Evolutionary conservation across 768 basidiomycete genomes (phyloP).

Genomic region (Boletus tylopilopsis): DNA sequence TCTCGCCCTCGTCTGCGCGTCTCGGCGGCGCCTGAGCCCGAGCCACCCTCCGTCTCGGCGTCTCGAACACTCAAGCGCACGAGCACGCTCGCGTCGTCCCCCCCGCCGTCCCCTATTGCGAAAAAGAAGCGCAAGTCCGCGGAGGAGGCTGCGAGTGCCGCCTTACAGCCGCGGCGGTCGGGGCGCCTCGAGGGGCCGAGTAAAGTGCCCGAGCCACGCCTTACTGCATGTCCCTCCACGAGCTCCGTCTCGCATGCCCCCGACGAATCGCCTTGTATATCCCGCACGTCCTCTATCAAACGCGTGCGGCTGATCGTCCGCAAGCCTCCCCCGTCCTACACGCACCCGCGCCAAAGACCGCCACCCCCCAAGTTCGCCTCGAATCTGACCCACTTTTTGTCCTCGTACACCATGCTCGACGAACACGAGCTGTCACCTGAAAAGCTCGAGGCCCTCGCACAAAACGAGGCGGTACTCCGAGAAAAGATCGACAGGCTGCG

Average conservation of each 20-base stretch:
- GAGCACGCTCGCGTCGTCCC: conserved; percentile 17
- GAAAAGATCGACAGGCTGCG: conserved; percentile 43
- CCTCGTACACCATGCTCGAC: conserved; percentile 57
- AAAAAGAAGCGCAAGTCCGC: conserved; percentile 28
- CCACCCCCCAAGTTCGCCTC: conserved; percentile 45
- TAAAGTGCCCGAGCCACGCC: conserved; percentile 8
- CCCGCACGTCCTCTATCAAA: conserved; percentile 39
- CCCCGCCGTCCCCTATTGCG: conserved; percentile 16
- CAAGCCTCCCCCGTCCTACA: conserved; percentile 52
- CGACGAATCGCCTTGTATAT: background rate
- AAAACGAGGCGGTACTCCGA: conserved; percentile 41
- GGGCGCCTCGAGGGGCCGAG: conserved; percentile 16
- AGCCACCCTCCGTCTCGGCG: conserved; percentile 7
- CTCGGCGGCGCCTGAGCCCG: background rate
- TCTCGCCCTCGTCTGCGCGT: conserved; percentile 8
- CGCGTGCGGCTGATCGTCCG: conserved; percentile 67
- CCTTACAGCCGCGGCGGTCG: conserved; percentile 15
- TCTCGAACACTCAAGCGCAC: conserved; percentile 25
- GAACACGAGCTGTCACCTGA: conserved; percentile 45
- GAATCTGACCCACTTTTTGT: conserved; percentile 54
- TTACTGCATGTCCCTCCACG: background rate
- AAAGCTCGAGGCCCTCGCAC: conserved; percentile 35
- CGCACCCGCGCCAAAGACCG: conserved; percentile 69
- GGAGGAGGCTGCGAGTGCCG: conserved; percentile 3
- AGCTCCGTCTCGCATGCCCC: background rate